Percentiles rank a stretch among this genome's conserved stretches.
These are phyloP conservation scores for Wickerhamomyces bovis DNA, from an alignment of 805 yeast genomes.

Conservation along the genomic window DNA sequence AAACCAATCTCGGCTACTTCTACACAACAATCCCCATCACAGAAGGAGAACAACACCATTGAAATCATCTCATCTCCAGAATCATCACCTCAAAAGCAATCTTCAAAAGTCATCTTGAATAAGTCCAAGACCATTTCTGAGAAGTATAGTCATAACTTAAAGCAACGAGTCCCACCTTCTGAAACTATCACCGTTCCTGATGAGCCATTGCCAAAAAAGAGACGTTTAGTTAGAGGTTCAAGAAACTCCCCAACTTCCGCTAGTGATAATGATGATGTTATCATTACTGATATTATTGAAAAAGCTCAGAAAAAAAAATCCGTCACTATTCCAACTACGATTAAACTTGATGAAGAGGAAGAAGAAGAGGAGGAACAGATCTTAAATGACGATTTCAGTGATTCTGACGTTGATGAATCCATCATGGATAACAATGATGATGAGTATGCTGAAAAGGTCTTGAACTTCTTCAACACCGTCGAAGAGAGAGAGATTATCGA, in stretches of 20 bases:
- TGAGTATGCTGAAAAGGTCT: constrained; percentile 41
- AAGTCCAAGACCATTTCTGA: constrained; percentile 32
- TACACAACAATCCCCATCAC: not conserved
- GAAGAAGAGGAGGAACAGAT: constrained; percentile 43
- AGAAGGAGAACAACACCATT: constrained; percentile 1
- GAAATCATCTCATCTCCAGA: constrained; percentile 24
- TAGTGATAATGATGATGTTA: constrained; percentile 16
- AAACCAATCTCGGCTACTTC: not conserved
- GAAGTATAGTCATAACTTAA: constrained; percentile 25
- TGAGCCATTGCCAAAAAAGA: constrained; percentile 24
- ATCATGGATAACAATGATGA: constrained; percentile 17
- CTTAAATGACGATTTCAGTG: constrained; percentile 36
- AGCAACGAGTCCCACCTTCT: not conserved
- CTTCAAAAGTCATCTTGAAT: constrained; percentile 32
- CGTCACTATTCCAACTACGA: constrained; percentile 3
- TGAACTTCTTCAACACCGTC: constrained; percentile 76
- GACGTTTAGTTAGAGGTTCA: constrained; percentile 36
- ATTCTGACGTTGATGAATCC: constrained; percentile 39
- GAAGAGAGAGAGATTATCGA: constrained; percentile 72
- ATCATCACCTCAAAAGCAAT: constrained; percentile 20
- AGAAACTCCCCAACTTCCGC: constrained; percentile 17
- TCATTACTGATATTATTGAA: constrained; percentile 1
- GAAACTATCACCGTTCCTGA: not conserved
- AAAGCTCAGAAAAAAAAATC: not conserved
- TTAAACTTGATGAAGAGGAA: constrained; percentile 19